Evolutionary conservation across 2,329 filamentous ascomycete species (phyloP), one percentile per base, ranked within the genome.

Genomic region (Sarocladiaceae sp.): DNA sequence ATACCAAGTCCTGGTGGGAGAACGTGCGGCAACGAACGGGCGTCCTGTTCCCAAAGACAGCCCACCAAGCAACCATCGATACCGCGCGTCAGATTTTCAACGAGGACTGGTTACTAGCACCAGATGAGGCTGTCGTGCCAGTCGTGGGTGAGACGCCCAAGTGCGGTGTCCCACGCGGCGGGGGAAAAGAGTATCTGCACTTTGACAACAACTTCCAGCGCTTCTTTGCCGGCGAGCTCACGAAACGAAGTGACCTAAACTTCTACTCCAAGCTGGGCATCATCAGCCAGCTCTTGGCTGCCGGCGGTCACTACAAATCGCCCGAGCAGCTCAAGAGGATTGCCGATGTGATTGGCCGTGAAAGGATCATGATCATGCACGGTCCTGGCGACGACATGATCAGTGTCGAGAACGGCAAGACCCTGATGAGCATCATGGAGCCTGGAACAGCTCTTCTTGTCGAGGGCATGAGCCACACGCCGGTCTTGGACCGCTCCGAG

Each of bases 181-280:
- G n/a, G 50, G 48, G n/a, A 51, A 55, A 29, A 54, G 52, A 53
- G 44, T 80, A 80, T 46, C 53, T 69, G 29, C 63, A 61, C 7
- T 95, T 93, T 60, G 74, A 74, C 4, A 87, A 73, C 43, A 93
- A 91, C 58, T 88, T 81, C 47, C 85, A 93, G 66, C 82, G 89
- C 4, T 91, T 89, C 57, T 82, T 85, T 20, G 88, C 89, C 0
- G 80, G 83, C 52, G 88, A 95, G 63, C 63, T 94, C 50, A 70
- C 69, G 56, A 95, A 95, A 68, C 74, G 84, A 15, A 65, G 70
- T 13, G 73, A 85, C 47, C 65, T 72, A 1, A 66, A 70, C 1
- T 68, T 69, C 5, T 91, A 88, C 59, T 78, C 76, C 3, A 72
- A 70, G 37, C 70, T 69, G 24, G 86, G 85, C 1, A 88, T 93